Base-by-base conservation (phyloP, 768 basidiomycete genomes). In the Podaxis carcinomalis region DNA sequence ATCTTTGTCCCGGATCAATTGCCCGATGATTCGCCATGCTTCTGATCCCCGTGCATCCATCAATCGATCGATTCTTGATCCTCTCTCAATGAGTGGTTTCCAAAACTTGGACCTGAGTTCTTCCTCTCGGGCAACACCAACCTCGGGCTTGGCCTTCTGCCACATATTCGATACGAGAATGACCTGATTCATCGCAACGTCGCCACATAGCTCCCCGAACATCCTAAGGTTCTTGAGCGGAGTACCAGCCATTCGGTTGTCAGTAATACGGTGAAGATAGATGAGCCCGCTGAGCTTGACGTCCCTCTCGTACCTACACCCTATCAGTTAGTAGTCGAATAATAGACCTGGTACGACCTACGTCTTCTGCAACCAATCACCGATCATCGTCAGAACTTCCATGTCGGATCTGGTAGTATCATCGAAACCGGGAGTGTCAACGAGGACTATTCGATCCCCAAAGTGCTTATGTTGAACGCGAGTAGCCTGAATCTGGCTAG, bases 61-160 rank as follows among this genome's bases (percentile, higher is more conserved):
- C 46, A 75, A 72, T 11, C 71, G 74, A 54, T 62, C 58, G 37
- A 66, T 35, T 28, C 51, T 64, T 7, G 75, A 70, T 6, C 79
- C 77, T 64, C 75, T 77, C 27, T 81, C 76, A 19, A 83, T 68
- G 9, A 74, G 78, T 19, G 73, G 72, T 58, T 80, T 79, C 72
- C 81, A 84, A 67, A 81, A 83, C 54, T 73, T 74, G 65, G 67
- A 63, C n/a, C 66, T 65, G 13, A 64, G 69, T 49, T 75, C 64
- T 19, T 49, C 37, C 52, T 73, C 74, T 13, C 76, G 67, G 44
- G 49, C 47, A 25, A 63, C 47, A 4, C 72, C 75, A 3, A 66
- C 61, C 0, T 27, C 40, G 2, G 19, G 42, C 0, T 67, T 65
- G 14, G 74, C 65, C 47, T 68, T 67, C 59, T 73, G 72, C 77